Conservation (phyloP, 495 filamentous ascomycete genomes). For the Amphirosellinia nigrospora region DNA sequence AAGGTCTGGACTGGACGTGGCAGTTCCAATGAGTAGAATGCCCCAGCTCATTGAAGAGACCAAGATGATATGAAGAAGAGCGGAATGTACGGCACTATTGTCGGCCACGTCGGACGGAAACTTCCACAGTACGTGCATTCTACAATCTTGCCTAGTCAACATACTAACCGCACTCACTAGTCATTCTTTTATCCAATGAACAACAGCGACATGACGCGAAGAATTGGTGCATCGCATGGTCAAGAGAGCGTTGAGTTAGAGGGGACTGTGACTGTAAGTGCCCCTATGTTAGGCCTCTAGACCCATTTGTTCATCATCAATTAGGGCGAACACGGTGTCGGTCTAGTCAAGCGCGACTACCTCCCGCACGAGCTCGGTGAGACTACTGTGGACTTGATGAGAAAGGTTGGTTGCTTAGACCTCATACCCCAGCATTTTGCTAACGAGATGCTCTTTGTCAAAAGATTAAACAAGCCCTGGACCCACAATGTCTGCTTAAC, state of each 20-base stretch:
- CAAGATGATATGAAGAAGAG: constrained; percentile 70
- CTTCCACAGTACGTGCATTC: constrained; percentile 66
- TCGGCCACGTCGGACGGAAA: constrained; percentile 88
- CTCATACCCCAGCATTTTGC: constrained; percentile 4
- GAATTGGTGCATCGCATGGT: constrained; percentile 83
- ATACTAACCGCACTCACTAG: constrained; percentile 45
- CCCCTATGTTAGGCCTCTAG: not conserved
- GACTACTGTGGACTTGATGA: constrained; percentile 78
- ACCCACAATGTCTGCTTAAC: constrained; percentile 79
- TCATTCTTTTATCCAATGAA: constrained; percentile 76
- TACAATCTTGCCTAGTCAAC: not conserved
- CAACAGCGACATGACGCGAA: constrained; percentile 68
- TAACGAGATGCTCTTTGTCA: constrained; percentile 8
- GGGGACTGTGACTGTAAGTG: constrained; percentile 73
- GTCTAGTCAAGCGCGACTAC: constrained; percentile 82
- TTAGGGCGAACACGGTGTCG: constrained; percentile 79
- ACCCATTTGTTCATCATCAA: not conserved
- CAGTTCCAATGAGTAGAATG: constrained; percentile 75
- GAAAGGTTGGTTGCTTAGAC: constrained; percentile 59
- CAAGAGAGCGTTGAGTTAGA: constrained; percentile 83
- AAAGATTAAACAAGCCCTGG: constrained; percentile 72
- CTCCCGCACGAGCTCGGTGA: constrained; percentile 74
- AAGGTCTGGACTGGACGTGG: constrained; percentile 86
- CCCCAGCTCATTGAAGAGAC: constrained; percentile 81
- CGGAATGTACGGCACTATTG: constrained; percentile 74